Conservation (phyloP, 2,329 filamentous ascomycete genomes). For the Exophiala xenobiotica region DNA sequence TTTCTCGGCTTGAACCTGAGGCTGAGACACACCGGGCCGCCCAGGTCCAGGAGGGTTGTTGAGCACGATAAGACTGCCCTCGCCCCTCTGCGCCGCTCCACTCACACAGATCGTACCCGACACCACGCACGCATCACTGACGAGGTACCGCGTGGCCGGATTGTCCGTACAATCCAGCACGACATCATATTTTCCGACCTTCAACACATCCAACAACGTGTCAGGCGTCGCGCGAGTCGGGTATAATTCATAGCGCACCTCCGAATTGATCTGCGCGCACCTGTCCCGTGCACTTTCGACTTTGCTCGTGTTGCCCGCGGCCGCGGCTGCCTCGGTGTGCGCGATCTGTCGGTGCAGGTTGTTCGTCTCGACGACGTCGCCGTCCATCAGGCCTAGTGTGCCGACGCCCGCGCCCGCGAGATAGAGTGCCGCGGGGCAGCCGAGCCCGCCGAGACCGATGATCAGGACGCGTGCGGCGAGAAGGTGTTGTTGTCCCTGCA, state of each 20-base stretch:
- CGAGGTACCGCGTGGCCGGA: constrained; percentile 84
- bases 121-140: constrained; percentile 85
- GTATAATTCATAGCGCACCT: constrained; percentile 18
- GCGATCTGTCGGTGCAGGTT: constrained; percentile 92
- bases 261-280: constrained; percentile 26
- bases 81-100: constrained; percentile 82
- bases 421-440: constrained; percentile 90
- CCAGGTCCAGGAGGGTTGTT: constrained; percentile 44
- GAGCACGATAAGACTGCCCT: constrained; percentile 85
- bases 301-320: constrained; percentile 55
- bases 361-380: constrained; percentile 80
- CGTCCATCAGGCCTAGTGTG: constrained; percentile 79
- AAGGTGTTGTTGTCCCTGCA: constrained; percentile 26
- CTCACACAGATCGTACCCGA: constrained; percentile 78
- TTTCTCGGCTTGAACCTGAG: constrained; percentile 44
- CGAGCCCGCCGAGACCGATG: constrained; percentile 83
- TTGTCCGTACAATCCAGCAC: constrained; percentile 96
- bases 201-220: constrained; percentile 15
- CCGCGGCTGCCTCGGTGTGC: constrained; percentile 60
- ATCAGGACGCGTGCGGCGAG: constrained; percentile 58
- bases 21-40: no score
- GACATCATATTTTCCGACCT: constrained; percentile 70
- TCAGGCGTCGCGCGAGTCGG: constrained; percentile 16
- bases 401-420: constrained; percentile 86
- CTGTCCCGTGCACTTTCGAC: constrained; percentile 20